phyloP scores from a whole-genome alignment of 805 yeast genomes.

The Lipomyces orientalis region DNA sequence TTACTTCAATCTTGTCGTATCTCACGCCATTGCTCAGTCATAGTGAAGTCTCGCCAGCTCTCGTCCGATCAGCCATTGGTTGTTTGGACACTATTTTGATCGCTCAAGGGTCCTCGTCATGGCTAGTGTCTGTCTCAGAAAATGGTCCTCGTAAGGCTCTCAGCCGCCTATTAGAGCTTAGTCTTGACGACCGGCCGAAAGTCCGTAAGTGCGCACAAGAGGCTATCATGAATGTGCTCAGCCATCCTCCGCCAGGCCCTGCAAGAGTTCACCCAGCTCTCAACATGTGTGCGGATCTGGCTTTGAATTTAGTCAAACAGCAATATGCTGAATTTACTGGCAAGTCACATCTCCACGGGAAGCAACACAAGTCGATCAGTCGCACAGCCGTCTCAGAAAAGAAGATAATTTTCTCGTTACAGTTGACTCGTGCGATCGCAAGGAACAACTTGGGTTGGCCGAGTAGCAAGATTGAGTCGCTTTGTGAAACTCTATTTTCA shows the following conservation, averaged over 20 bases:
- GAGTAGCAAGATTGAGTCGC: constrained; percentile 61
- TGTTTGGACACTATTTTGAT: constrained; percentile 77
- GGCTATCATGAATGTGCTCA: constrained; percentile 69
- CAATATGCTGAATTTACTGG: constrained; percentile 48
- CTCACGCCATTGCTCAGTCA: constrained; percentile 75
- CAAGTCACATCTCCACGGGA: constrained; percentile 46
- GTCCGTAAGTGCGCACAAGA: constrained; percentile 95
- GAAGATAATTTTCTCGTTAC: constrained; percentile 74
- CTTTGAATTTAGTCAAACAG: constrained; percentile 60
- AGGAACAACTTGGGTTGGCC: constrained; percentile 87
- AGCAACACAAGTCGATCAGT: constrained; percentile 43
- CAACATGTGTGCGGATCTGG: constrained; percentile 68
- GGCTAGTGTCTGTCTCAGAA: constrained; percentile 56
- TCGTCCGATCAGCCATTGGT: constrained; percentile 83
- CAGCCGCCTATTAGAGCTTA: constrained; percentile 74
- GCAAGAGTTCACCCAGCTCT: constrained; percentile 79
- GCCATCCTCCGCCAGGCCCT: constrained; percentile 77
- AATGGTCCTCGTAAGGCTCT: constrained; percentile 75
- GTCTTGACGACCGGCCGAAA: constrained; percentile 85
- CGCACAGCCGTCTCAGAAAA: constrained; percentile 34
- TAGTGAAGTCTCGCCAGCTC: constrained; percentile 74
- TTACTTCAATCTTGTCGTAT: constrained; percentile 76
- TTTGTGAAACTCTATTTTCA: constrained; percentile 78
- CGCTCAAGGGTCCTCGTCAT: constrained; percentile 79
- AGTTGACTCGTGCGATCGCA: constrained; percentile 67